Conservation (phyloP, 2,329 filamentous ascomycete species). For the Hymenoscyphus repandus region DNA sequence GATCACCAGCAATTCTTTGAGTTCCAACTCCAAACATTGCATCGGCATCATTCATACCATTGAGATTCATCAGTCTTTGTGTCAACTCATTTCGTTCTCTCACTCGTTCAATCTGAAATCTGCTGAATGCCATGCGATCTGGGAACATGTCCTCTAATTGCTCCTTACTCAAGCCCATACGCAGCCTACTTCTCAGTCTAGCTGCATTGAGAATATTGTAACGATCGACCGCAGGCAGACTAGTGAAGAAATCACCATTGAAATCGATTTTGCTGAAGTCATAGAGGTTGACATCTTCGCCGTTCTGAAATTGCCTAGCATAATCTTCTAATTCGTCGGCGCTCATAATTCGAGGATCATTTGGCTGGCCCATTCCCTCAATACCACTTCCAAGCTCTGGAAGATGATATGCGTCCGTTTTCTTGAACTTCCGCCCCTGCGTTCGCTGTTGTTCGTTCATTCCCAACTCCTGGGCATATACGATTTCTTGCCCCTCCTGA, state of each 20-base stretch:
- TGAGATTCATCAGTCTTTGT: slow-evolving; percentile 88
- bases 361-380: slow-evolving; percentile 78
- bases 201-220: slow-evolving; percentile 98
- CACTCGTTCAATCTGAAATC: slow-evolving; percentile 93
- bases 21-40: slow-evolving; percentile 57
- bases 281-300: slow-evolving; percentile 86
- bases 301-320: slow-evolving; percentile 82
- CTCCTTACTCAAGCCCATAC: slow-evolving; percentile 96
- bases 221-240: slow-evolving; percentile 79
- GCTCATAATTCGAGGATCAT: slow-evolving; percentile 95
- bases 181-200: slow-evolving; percentile 75
- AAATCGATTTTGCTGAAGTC: slow-evolving; percentile 99
- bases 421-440: slow-evolving; percentile 73
- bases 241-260: slow-evolving; percentile 90
- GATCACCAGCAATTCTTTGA: slow-evolving; percentile 73
- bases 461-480: slow-evolving; percentile 87
- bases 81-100: slow-evolving; percentile 90
- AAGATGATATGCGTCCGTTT: slow-evolving; percentile 91
- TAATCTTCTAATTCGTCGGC: slow-evolving; percentile 92
- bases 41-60: slow-evolving; percentile 79
- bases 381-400: slow-evolving; percentile 77
- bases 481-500: slow-evolving; percentile 62
- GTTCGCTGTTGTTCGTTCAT: slow-evolving; percentile 73
- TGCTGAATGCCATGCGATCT: slow-evolving; percentile 93
- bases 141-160: slow-evolving; percentile 97